Evolutionary conservation across 164 flowering plant genomes (phyloP).

Genomic region (Taxillus chinensis): DNA sequence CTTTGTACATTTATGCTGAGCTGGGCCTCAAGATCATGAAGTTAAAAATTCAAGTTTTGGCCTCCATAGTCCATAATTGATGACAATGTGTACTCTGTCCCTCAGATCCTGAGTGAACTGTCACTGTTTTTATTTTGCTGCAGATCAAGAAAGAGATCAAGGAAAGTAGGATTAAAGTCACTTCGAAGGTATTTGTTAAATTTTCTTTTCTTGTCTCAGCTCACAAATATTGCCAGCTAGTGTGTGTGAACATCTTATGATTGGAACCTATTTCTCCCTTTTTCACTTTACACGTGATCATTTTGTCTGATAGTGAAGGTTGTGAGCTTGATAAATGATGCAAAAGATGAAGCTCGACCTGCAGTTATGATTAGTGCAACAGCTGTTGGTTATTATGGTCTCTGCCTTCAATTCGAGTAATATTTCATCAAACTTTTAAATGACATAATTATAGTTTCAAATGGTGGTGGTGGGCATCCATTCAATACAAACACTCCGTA

Average conservation of each 20-base stretch:
- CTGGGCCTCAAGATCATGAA: no score
- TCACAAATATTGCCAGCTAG: neutral
- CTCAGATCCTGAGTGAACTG: no score
- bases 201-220: conserved; percentile 3
- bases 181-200: conserved; percentile 59
- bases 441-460: neutral
- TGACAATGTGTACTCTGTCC: no score
- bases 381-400: conserved; percentile 95
- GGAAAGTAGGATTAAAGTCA: conserved; percentile 71
- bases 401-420: conserved; percentile 12
- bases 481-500: no score
- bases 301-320: conserved; percentile 46
- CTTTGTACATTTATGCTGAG: no score
- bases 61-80: neutral
- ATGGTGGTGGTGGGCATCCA: no score
- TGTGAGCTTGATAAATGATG: conserved; percentile 56
- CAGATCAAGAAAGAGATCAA: conserved; percentile 93
- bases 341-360: conserved; percentile 46
- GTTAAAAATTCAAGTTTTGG: neutral
- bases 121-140: conserved; percentile 6
- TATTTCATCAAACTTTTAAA: neutral
- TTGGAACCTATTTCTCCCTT: neutral
- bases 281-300: conserved; percentile 5
- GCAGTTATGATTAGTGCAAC: conserved; percentile 84
- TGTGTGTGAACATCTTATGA: neutral